Base-by-base conservation (phyloP, 1,139 yeast genomes). In the Candida smagusa region DNA sequence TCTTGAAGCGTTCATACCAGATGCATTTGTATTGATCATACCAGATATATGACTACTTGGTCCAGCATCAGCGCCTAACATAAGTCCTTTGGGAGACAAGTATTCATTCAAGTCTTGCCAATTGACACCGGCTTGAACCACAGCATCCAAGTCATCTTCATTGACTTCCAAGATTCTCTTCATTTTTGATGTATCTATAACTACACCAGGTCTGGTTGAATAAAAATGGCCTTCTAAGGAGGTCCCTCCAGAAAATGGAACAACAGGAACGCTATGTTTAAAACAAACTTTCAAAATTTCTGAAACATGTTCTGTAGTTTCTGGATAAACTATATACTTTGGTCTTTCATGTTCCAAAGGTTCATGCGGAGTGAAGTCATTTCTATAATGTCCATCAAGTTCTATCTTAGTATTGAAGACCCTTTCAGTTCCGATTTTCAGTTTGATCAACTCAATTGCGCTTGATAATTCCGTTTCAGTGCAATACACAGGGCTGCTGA, bases 191-290 rank as follows among this genome's bases (percentile, higher is more conserved):
- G 70, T 65, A 42, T 69, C 68, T 37, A 70, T 37, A 12, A 68
- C 65, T 5, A 68, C 54, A 2, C 61, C 58, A 9, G 53, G 61
- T 30, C 76, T 44, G 3, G 75, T 68, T 7, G 72, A 65, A 42
- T 56, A 63, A 45, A 70, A 67, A 47, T 70, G 74, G 2, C 76
- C 75, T 43, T 70, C 76, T 19, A 70, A 49, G 3, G 74, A 65
- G 0, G 74, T 64, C 0, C 74, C 74, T 0, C 74, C 76, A 2
- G 88, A 74, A 52, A 74, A 86, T 6, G 96, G 95, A 22, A 88
- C 84, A 16, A 68, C 69, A 1, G 76, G 76, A 0, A 69, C 73
- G 23, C 48, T 53, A 44, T 58, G 60, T 32, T 61, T 44, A 44
- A 64, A 57, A 33, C 64, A 53, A 5, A 66, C 51, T 37, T 58